Base-by-base conservation (phyloP, 2,329 filamentous ascomycete genomes). In the Aureobasidium subglaciale region DNA sequence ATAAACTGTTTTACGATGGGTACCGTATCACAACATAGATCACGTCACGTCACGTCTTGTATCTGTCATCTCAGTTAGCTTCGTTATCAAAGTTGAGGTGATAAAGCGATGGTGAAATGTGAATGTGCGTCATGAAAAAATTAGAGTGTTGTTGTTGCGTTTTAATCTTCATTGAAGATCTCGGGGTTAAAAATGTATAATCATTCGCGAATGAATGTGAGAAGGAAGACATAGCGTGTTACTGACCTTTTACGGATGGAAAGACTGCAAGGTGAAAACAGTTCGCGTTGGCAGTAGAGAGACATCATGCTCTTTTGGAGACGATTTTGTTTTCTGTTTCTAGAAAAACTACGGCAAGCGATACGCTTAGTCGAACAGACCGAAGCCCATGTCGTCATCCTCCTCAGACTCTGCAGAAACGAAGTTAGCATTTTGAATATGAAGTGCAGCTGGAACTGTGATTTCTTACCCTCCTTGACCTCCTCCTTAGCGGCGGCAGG, bases 151-250 rank as follows among this genome's bases (percentile, higher is more conserved):
- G 75, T 79, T 82, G 80, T 81, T 82, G 78, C 76, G 62, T 74
- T 73, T 78, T 77, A 76, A 78, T 83, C 80, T 73, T 82, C 81
- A 83, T 71, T 57, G 75, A 68, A 69, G 68, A 70, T 66, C 71
- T 83, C 76, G 75, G 81, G 75, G 81, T 84, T 85, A 84, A 85
- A 85, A 84, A 83, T 70, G 60, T 72, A 71, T 84, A 78, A 84
- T 85, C 82, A 78, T 81, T 66, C 72, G 52, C 30, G 71, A 66
- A 48, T 11, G 30, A 40, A 30, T 20, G 25, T 49, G 42, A 15
- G 45, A 41, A 55, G 38, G 27, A 27, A 30, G 58, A 43, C n/a
- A 40, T 52, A 48, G 55, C n/a, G 58, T 58, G 45, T 18, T 11
- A 57, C 41, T 53, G 27, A 56, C 54, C 54, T 40, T 46, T 46